These are phyloP conservation scores for Cicer judaicum DNA, from an alignment of 306 rosid genomes.

Conservation along the genomic window DNA sequence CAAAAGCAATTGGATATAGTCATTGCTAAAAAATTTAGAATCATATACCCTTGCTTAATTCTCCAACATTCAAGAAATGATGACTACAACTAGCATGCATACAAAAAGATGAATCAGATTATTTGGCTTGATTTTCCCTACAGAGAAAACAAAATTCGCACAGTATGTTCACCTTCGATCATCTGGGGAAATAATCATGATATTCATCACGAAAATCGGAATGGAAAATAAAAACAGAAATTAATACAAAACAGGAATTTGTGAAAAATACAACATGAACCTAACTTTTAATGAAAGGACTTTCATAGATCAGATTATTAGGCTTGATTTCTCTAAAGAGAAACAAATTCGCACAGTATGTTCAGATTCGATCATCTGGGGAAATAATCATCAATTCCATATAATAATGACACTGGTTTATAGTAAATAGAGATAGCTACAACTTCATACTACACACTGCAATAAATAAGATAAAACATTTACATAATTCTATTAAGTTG, in stretches of 20 bases:
- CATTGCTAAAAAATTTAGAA: neutral
- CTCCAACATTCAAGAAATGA: constrained; percentile 32
- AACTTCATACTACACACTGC: too few relatives aligned
- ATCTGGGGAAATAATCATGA: constrained; percentile 66
- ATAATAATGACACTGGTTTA: too few relatives aligned
- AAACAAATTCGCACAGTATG: constrained; percentile 62
- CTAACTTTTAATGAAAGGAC: too few relatives aligned
- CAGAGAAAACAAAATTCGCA: constrained; percentile 57
- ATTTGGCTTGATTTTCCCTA: constrained; percentile 66
- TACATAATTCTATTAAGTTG: too few relatives aligned
- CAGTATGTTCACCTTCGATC: constrained; percentile 59
- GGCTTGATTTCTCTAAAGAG: constrained; percentile 67
- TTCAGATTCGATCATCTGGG: constrained; percentile 62
- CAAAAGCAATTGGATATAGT: neutral
- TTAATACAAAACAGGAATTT: too few relatives aligned
- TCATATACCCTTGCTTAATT: constrained; percentile 42
- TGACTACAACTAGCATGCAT: neutral
- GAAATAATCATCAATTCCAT: constrained; percentile 61
- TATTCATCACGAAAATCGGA: neutral
- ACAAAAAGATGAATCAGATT: constrained; percentile 58
- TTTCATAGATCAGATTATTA: constrained; percentile 58
- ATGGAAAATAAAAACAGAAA: too few relatives aligned
- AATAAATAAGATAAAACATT: too few relatives aligned
- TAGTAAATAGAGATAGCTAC: too few relatives aligned
- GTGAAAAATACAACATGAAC: too few relatives aligned